Conservation (phyloP, 139 green algal species). For the Auxenochlorella pyrenoidosa region DNA sequence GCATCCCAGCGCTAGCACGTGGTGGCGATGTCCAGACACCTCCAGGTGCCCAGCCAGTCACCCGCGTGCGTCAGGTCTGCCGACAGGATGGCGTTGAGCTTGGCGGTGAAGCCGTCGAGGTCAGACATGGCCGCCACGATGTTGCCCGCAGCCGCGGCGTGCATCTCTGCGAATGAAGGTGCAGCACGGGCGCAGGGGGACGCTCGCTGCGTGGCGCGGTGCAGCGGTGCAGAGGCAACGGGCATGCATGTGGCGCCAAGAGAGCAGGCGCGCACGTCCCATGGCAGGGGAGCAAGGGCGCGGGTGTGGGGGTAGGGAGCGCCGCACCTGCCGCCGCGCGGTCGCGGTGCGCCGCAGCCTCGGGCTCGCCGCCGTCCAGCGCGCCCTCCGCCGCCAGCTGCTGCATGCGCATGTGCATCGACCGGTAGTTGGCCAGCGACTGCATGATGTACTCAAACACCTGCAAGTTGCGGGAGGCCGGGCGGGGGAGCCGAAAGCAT, state of each 20-base stretch:
- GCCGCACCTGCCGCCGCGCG: conserved; percentile 9
- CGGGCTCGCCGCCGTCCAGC: conserved; percentile 33
- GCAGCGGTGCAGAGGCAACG: not conserved
- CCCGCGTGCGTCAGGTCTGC: conserved; percentile 61
- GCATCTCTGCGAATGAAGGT: not conserved
- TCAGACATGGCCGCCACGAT: conserved; percentile 49
- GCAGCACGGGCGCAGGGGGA: not conserved
- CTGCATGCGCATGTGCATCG: conserved; percentile 57
- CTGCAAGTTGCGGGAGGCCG: conserved; percentile 25
- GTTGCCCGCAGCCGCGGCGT: conserved; percentile 3
- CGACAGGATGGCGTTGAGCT: conserved; percentile 69
- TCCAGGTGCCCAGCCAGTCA: not conserved
- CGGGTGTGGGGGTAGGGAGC: not conserved
- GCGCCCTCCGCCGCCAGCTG: conserved; percentile 44
- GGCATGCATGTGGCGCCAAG: not conserved
- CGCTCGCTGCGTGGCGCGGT: not conserved
- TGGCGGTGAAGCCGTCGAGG: conserved; percentile 75
- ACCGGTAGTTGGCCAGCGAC: conserved; percentile 75
- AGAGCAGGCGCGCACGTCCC: not conserved
- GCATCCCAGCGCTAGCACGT: no score
- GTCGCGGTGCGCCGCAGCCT: conserved; percentile 8
- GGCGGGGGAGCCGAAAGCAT: not conserved
- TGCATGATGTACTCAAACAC: conserved; percentile 90
- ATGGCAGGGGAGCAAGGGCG: not conserved
- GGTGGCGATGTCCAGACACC: no score